phyloP scores from a whole-genome alignment of 805 yeast species.

The Clavispora phyllophila region DNA sequence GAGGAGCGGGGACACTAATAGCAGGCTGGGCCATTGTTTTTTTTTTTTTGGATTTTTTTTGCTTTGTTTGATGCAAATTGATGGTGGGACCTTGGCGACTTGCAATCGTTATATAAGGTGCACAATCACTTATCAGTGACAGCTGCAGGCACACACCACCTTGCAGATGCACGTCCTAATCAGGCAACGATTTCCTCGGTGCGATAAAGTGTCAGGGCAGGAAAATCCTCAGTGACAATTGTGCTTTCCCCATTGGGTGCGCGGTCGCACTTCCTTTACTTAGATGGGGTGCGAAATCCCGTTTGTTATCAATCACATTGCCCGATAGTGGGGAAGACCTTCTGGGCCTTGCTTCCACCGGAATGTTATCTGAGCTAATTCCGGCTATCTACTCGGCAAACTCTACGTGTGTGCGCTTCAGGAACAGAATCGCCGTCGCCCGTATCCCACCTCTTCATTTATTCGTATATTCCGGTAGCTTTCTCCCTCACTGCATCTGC shows the following conservation, averaged over 20 bases:
- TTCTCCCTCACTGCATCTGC: neutral
- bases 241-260: neutral
- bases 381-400: neutral
- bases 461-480: too few species aligned
- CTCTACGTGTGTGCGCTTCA: too few species aligned
- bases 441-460: too few species aligned
- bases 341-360: neutral
- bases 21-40: constrained; percentile 1
- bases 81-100: too few species aligned
- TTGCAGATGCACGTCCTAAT: neutral
- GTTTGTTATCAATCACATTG: neutral
- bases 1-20: constrained; percentile 18
- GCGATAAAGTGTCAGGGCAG: neutral
- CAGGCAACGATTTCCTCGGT: neutral
- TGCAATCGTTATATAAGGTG: constrained; percentile 1
- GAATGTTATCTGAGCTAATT: neutral
- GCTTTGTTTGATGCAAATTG: too few species aligned
- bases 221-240: neutral
- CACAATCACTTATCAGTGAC: neutral
- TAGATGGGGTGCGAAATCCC: neutral
- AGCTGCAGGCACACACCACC: neutral
- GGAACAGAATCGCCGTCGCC: too few species aligned
- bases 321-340: neutral
- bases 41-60: neutral
- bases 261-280: neutral